Conservation (phyloP, 768 basidiomycete species). For the Cyclocybe cylindracea region DNA sequence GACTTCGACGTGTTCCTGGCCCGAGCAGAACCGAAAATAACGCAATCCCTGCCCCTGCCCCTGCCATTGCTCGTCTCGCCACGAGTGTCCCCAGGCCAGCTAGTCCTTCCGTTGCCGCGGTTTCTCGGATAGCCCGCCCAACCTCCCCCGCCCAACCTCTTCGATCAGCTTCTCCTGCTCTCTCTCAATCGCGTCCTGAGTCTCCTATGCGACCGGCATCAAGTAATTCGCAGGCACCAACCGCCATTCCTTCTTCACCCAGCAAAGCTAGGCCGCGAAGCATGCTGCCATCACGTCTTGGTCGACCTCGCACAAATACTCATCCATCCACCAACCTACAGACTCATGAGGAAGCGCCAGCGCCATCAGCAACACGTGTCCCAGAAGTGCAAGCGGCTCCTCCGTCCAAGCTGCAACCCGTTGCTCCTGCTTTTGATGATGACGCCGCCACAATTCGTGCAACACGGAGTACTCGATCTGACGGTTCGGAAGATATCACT, state of each 20-base stretch:
- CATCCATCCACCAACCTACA: constrained; percentile 15
- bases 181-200: constrained; percentile 35
- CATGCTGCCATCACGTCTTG: constrained; percentile 75
- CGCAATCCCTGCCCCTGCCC: constrained; percentile 32
- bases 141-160: constrained; percentile 46
- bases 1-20: constrained; percentile 78
- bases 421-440: constrained; percentile 1
- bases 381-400: neutral
- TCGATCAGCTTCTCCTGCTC: constrained; percentile 44
- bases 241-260: constrained; percentile 41
- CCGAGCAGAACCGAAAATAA: constrained; percentile 52
- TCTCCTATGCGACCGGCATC: constrained; percentile 39
- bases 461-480: constrained; percentile 32
- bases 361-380: neutral
- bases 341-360: constrained; percentile 26
- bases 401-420: constrained; percentile 2
- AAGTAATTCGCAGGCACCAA: constrained; percentile 21
- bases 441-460: constrained; percentile 10
- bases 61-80: constrained; percentile 45
- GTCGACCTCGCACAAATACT: constrained; percentile 56
- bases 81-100: constrained; percentile 30
- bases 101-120: constrained; percentile 30
- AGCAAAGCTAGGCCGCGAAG: constrained; percentile 60
- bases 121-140: constrained; percentile 41
- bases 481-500: constrained; percentile 61